Evolutionary conservation across 345 rosid genomes (phyloP).

Genomic region (Sonneratia alba): DNA sequence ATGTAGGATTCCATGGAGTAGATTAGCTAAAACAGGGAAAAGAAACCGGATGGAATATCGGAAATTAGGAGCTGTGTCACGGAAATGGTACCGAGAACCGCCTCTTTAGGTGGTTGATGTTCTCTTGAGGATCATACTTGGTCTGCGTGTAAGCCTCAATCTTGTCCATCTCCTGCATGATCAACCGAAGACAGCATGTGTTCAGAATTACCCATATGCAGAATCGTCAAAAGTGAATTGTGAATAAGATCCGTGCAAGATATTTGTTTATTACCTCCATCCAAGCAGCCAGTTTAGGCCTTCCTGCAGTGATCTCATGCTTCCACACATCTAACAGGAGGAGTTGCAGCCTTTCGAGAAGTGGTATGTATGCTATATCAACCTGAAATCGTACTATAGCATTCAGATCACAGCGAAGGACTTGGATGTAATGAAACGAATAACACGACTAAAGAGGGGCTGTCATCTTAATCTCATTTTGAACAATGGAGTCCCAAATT

Average conservation of each 20-base stretch:
- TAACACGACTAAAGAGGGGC: background rate
- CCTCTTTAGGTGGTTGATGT: background rate
- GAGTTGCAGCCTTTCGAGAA: constrained; percentile 46
- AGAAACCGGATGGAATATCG: background rate
- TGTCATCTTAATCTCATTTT: background rate
- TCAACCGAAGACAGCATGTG: background rate
- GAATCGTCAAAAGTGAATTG: background rate
- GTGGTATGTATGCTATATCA: constrained; percentile 62
- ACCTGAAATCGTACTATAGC: constrained; percentile 24
- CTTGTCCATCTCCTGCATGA: constrained; percentile 56
- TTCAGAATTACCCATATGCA: background rate
- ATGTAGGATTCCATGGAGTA: background rate
- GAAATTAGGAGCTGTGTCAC: background rate
- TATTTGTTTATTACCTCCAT: constrained; percentile 36
- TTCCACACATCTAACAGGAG: constrained; percentile 37
- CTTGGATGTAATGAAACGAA: background rate
- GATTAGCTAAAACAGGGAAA: background rate
- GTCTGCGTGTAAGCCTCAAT: constrained; percentile 63
- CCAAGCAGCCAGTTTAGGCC: constrained; percentile 72
- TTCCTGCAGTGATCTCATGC: constrained; percentile 46
- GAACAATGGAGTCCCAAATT: too few species aligned
- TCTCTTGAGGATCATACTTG: constrained; percentile 36
- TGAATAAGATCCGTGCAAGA: background rate
- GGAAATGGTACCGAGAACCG: background rate
- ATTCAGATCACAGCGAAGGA: background rate